These are phyloP conservation scores for Hygrocybe punicea DNA, from an alignment of 768 basidiomycete genomes.

Conservation along the genomic window DNA sequence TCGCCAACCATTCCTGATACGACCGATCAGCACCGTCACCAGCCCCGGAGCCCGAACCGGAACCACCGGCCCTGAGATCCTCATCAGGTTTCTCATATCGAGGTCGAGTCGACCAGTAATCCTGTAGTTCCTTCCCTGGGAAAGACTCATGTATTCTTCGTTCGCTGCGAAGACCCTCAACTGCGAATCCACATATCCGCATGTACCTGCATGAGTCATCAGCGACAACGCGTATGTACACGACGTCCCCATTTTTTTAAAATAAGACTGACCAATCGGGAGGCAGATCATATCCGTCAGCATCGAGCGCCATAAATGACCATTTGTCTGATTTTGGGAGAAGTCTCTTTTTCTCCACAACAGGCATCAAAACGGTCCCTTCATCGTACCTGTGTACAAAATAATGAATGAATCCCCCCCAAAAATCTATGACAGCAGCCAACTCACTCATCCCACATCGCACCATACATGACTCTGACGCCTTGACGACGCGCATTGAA, in stretches of 20 bases:
- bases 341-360: slow-evolving; percentile 52
- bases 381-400: slow-evolving; percentile 69
- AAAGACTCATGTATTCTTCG: slow-evolving; percentile 61
- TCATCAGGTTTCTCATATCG: slow-evolving; percentile 47
- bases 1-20: slow-evolving; percentile 49
- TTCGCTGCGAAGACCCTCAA: slow-evolving; percentile 62
- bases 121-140: slow-evolving; percentile 66
- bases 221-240: slow-evolving; percentile 1
- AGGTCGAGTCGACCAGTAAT: slow-evolving; percentile 69
- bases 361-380: slow-evolving; percentile 80
- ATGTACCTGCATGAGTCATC: slow-evolving; percentile 54
- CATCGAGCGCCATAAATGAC: slow-evolving; percentile 69
- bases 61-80: slow-evolving; percentile 27
- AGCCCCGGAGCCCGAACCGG: slow-evolving; percentile 20
- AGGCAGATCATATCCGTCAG: slow-evolving; percentile 72
- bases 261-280: slow-evolving; percentile 64
- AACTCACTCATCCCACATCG: slow-evolving; percentile 84
- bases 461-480: slow-evolving; percentile 67
- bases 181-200: slow-evolving; percentile 72
- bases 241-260: not conserved
- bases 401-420: not conserved
- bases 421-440: not conserved
- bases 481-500: slow-evolving; percentile 62
- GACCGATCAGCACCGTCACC: slow-evolving; percentile 26
- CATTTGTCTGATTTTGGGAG: slow-evolving; percentile 60